Percentiles rank a stretch among this genome's conserved stretches.
Evolutionary conservation across 202 grass and related monocot genomes (phyloP).

Genomic region (Musa balbisiana): DNA sequence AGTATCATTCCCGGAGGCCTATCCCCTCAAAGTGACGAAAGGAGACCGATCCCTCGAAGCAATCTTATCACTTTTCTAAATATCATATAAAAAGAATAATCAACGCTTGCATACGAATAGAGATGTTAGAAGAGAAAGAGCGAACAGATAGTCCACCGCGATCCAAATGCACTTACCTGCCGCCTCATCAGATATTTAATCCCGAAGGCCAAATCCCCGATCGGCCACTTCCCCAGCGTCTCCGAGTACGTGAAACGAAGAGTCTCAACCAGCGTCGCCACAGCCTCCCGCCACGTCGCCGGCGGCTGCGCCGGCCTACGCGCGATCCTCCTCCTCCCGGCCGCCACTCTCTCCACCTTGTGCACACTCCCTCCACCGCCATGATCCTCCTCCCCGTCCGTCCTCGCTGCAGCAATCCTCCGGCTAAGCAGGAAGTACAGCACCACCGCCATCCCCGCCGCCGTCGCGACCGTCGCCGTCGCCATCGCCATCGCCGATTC

Average conservation of each 20-base stretch:
- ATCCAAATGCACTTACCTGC: conserved; percentile 37
- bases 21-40: too few relatives aligned
- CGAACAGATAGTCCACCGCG: conserved; percentile 2
- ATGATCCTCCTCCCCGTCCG: conserved; percentile 29
- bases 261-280: conserved; percentile 72
- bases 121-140: neutral
- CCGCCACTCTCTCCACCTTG: conserved; percentile 18
- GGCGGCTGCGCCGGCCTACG: conserved; percentile 68
- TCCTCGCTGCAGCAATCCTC: conserved; percentile 31
- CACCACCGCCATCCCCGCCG: conserved; percentile 70
- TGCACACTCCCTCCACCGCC: conserved; percentile 7
- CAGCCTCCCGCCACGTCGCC: conserved; percentile 87
- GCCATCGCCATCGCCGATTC: conserved; percentile 47
- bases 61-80: too few relatives aligned
- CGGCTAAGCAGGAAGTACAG: conserved; percentile 75
- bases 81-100: too few relatives aligned
- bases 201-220: conserved; percentile 87
- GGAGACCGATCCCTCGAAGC: too few relatives aligned
- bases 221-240: conserved; percentile 94
- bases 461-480: conserved; percentile 84
- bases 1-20: too few relatives aligned
- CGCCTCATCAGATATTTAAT: conserved; percentile 94
- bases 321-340: conserved; percentile 39
- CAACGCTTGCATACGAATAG: neutral
- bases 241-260: conserved; percentile 91